A percentile compares a stretch with the other conserved stretches of the same genome.
These are phyloP conservation scores for Epichloe bromicola DNA, from an alignment of 2,329 filamentous ascomycete genomes.

Conservation along the genomic window DNA sequence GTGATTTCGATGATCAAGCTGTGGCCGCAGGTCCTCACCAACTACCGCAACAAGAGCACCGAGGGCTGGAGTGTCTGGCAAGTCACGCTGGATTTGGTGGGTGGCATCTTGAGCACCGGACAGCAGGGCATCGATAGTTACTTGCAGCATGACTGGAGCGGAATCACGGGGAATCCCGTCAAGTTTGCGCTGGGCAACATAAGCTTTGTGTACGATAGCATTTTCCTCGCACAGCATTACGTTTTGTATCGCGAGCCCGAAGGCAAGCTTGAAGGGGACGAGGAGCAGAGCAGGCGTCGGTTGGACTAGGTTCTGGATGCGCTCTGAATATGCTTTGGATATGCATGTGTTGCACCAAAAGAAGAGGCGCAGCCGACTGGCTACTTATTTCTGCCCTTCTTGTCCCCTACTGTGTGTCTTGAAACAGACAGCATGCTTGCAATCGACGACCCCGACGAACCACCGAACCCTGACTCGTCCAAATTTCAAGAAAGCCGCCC, in stretches of 20 bases:
- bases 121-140: constrained; percentile 81
- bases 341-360: not conserved
- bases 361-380: not conserved
- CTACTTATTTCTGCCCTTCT: not conserved
- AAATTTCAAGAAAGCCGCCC: too few relatives aligned
- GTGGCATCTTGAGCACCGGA: constrained; percentile 66
- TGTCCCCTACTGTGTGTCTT: not conserved
- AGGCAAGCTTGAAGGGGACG: constrained; percentile 2
- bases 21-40: constrained; percentile 71
- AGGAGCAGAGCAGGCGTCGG: constrained; percentile 7
- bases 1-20: constrained; percentile 86
- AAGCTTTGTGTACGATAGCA: constrained; percentile 69
- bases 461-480: too few relatives aligned
- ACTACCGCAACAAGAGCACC: constrained; percentile 76
- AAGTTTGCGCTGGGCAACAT: constrained; percentile 82
- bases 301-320: not conserved
- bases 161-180: constrained; percentile 79
- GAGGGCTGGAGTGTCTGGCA: constrained; percentile 76
- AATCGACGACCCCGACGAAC: too few relatives aligned
- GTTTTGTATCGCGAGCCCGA: constrained; percentile 45
- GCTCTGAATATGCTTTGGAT: not conserved
- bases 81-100: constrained; percentile 72
- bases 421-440: too few relatives aligned
- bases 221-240: constrained; percentile 87
- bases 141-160: constrained; percentile 76